Base-by-base conservation (phyloP, 768 basidiomycete genomes). In the Tricholomella constricta region DNA sequence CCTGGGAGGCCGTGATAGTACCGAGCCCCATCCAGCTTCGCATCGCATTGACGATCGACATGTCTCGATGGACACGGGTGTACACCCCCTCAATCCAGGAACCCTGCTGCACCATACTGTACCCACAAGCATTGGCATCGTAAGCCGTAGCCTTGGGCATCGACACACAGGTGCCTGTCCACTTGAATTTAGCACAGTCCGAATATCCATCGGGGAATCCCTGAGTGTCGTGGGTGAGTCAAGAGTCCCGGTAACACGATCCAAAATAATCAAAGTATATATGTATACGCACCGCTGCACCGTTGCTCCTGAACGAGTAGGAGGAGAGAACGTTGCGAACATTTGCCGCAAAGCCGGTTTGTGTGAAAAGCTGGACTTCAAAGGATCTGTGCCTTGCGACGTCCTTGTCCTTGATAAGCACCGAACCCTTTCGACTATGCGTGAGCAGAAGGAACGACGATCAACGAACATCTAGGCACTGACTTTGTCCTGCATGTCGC, bases 341-440 rank as follows among this genome's bases (percentile, higher is more conserved):
- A 22, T 41, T 50, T 17, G 48, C 38, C 26, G 48, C 27, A 27
- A 50, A 50, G 3, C 48, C 48, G 6, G 48, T 50, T 42, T 50
- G 48, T 17, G 48, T 50, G 48, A 50, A 50, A 10, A 50, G 48
- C n/a, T 50, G 26, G n/a, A 50, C 48, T 26, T 50, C 48, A 22
- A 50, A 50, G 10, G 48, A 15, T 29, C 48, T 31, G 14, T 50
- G 48, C 26, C 40, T 50, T 19, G 37, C 38, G 25, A 50, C 48
- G 27, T 50, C 48, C 19, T 50, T 50, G 27, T 50, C 48, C 15
- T 50, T 50, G 40, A 50, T 50, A 25, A 50, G 48, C 3, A 50
- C 36, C 17, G 48, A 50, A 4, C 48, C 48, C 48, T 50, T 6
- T 11, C 23, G 19, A 46, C 19, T 2, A 48, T 19, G 9, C 20